phyloP scores from a whole-genome alignment of 2,329 filamentous ascomycete genomes.

The Chaetomium sp. region DNA sequence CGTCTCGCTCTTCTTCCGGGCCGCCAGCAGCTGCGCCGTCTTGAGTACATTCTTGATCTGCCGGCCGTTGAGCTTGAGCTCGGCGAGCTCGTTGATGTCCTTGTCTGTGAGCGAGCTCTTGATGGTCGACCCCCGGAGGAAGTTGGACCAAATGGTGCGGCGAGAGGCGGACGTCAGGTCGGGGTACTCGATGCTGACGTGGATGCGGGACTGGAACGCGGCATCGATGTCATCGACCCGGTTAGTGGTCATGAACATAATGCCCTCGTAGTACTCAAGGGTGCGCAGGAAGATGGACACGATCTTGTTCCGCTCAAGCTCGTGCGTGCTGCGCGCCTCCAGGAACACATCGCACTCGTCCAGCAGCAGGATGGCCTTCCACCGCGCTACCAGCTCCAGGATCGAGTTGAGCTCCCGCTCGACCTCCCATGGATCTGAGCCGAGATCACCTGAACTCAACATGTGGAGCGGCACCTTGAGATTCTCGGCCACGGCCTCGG shows the following conservation, averaged over 20 bases:
- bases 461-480: slow-evolving; percentile 53
- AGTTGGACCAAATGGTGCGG: slow-evolving; percentile 45
- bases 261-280: slow-evolving; percentile 53
- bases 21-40: slow-evolving; percentile 40
- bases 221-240: slow-evolving; percentile 49
- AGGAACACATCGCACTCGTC: slow-evolving; percentile 61
- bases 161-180: slow-evolving; percentile 44
- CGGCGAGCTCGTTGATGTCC: slow-evolving; percentile 44
- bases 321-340: slow-evolving; percentile 45
- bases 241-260: slow-evolving; percentile 54
- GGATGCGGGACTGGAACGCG: slow-evolving; percentile 52
- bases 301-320: slow-evolving; percentile 46
- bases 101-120: slow-evolving; percentile 37
- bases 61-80: slow-evolving; percentile 42
- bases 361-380: slow-evolving; percentile 71
- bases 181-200: slow-evolving; percentile 52
- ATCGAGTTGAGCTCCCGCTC: slow-evolving; percentile 68
- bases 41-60: slow-evolving; percentile 45
- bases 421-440: slow-evolving; percentile 64
- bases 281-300: slow-evolving; percentile 46
- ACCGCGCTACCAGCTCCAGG: slow-evolving; percentile 71
- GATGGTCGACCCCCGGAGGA: slow-evolving; percentile 41
- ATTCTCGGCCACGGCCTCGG: slow-evolving; percentile 53
- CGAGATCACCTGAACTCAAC: slow-evolving; percentile 68
- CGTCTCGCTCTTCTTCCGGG: slow-evolving; percentile 41